These are phyloP conservation scores for Fusarium mexicanum DNA, from an alignment of 2,329 filamentous ascomycete genomes.

Conservation along the genomic window DNA sequence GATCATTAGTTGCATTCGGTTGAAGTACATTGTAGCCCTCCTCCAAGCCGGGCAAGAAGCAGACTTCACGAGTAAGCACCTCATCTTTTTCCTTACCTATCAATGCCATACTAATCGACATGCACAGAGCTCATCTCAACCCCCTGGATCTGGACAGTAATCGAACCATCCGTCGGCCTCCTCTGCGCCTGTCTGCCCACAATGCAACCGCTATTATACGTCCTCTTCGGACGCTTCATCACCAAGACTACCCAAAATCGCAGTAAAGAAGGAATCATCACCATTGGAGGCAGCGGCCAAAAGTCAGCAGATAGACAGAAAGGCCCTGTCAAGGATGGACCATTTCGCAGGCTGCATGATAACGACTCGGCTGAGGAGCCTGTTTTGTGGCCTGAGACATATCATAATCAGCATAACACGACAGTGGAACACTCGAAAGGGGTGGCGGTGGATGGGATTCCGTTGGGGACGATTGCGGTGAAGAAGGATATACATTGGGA, in stretches of 20 bases:
- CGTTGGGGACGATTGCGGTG: background rate
- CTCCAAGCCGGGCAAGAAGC: background rate
- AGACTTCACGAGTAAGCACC: background rate
- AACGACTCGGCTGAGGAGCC: conserved; percentile 10
- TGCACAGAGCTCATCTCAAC: background rate
- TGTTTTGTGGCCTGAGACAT: conserved; percentile 3
- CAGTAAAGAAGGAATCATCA: background rate
- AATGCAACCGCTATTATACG: background rate
- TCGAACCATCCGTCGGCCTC: background rate
- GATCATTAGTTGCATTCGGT: background rate
- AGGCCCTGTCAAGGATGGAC: background rate
- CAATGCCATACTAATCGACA: fast-evolving
- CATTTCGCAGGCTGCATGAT: background rate
- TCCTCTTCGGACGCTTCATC: background rate
- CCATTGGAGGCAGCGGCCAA: background rate
- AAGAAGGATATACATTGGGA: background rate
- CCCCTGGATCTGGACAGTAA: background rate
- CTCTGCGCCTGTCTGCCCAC: conserved; percentile 11
- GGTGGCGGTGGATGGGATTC: background rate
- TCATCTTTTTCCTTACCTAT: fast-evolving
- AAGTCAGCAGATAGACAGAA: background rate
- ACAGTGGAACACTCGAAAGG: background rate
- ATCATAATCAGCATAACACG: background rate
- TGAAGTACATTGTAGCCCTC: background rate
- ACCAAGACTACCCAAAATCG: background rate